phyloP scores from a whole-genome alignment of 257 asterid genomes.

The Solanum medicagineum region DNA sequence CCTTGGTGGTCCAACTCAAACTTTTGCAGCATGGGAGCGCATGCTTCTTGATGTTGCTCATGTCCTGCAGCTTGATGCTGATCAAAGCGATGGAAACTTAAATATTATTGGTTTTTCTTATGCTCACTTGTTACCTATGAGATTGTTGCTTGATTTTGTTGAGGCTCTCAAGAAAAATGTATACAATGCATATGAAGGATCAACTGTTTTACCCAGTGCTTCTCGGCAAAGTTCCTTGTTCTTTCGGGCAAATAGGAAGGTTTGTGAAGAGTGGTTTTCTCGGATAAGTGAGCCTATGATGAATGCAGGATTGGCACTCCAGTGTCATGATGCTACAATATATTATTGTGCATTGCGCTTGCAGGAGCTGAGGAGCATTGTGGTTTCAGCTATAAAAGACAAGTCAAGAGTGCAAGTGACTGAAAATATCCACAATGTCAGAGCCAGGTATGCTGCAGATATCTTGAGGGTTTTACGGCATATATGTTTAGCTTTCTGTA shows the following conservation, averaged over 20 bases:
- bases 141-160: slow-evolving; percentile 88
- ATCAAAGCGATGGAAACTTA: slow-evolving; percentile 74
- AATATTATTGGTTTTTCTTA: slow-evolving; percentile 58
- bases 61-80: slow-evolving; percentile 68
- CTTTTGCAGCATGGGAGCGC: slow-evolving; percentile 98
- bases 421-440: slow-evolving; percentile 51
- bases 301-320: slow-evolving; percentile 94
- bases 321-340: slow-evolving; percentile 78
- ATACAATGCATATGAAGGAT: slow-evolving; percentile 96
- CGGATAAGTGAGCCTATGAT: slow-evolving; percentile 98
- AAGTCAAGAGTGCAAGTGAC: slow-evolving; percentile 50
- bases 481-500: slow-evolving; percentile 71
- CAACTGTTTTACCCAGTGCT: slow-evolving; percentile 66
- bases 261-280: slow-evolving; percentile 99
- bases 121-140: slow-evolving; percentile 94
- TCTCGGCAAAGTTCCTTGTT: slow-evolving; percentile 73
- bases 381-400: slow-evolving; percentile 50
- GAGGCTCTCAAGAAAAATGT: slow-evolving; percentile 96
- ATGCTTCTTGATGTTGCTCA: slow-evolving; percentile 95
- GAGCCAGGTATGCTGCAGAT: slow-evolving; percentile 63
- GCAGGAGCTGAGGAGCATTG: slow-evolving; percentile 54
- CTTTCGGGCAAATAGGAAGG: slow-evolving; percentile 95
- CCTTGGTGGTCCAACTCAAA: slow-evolving; percentile 99
- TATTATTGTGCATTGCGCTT: slow-evolving; percentile 70
- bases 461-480: slow-evolving; percentile 46